Evolutionary conservation across 176 grass and related monocot genomes (phyloP).

Genomic region (Chloris gayana): DNA sequence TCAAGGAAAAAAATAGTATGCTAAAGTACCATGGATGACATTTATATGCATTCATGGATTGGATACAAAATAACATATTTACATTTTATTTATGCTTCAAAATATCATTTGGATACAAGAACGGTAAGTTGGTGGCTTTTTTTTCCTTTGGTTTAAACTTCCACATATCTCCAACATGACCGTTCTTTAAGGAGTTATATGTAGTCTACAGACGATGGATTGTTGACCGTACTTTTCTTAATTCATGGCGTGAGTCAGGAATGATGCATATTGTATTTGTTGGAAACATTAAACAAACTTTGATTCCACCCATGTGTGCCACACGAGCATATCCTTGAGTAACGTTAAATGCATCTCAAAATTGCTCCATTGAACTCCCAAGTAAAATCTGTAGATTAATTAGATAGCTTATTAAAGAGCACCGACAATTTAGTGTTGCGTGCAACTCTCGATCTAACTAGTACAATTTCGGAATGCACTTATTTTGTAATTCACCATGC

Average conservation of each 20-base stretch:
- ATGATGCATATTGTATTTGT: not conserved
- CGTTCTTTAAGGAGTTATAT: not conserved
- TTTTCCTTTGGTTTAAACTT: too few relatives aligned
- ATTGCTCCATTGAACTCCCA: not conserved
- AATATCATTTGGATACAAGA: too few relatives aligned
- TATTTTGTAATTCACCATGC: too few relatives aligned
- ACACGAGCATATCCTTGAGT: not conserved
- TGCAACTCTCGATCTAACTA: not conserved
- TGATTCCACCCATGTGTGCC: conserved; percentile 9
- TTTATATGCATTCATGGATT: too few relatives aligned
- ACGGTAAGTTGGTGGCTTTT: too few relatives aligned
- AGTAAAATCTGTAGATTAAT: too few relatives aligned
- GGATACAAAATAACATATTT: not conserved
- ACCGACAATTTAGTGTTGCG: too few relatives aligned
- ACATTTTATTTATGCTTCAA: too few relatives aligned
- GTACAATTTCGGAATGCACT: not conserved
- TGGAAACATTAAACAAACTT: conserved; percentile 13
- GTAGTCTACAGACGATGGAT: not conserved
- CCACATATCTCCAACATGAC: not conserved
- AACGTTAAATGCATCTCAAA: not conserved
- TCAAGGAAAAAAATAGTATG: too few relatives aligned
- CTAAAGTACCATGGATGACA: not conserved
- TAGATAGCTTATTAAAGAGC: not conserved
- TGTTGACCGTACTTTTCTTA: conserved; percentile 29
- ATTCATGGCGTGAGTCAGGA: not conserved